These are phyloP conservation scores for Endocarpon pusillum DNA, from an alignment of 495 filamentous ascomycete species.

Conservation along the genomic window DNA sequence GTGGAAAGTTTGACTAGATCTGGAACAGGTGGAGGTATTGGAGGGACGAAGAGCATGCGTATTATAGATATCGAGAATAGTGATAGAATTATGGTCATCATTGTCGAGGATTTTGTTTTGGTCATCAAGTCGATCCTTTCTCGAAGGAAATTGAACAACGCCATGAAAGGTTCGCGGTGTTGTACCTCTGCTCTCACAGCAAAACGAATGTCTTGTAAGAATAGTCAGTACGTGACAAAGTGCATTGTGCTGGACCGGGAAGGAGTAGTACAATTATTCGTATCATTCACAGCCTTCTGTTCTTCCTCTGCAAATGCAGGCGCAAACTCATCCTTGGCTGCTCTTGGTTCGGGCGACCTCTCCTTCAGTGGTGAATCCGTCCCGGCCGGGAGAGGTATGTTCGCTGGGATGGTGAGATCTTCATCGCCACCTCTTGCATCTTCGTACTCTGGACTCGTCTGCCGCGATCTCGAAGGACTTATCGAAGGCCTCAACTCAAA, in stretches of 20 bases:
- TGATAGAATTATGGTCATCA: slow-evolving; percentile 38
- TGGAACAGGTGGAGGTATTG: slow-evolving; percentile 48
- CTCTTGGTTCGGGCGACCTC: slow-evolving; percentile 32
- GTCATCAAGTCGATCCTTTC: slow-evolving; percentile 31
- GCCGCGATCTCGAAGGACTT: slow-evolving; percentile 34
- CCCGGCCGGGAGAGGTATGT: slow-evolving; percentile 35
- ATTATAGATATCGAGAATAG: slow-evolving; percentile 42
- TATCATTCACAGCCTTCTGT: slow-evolving; percentile 24
- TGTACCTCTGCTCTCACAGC: slow-evolving; percentile 72
- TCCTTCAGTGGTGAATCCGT: slow-evolving; percentile 34
- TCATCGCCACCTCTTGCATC: slow-evolving; percentile 27
- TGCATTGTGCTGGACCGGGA: slow-evolving; percentile 19
- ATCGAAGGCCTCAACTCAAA: slow-evolving; percentile 25
- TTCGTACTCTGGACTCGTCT: slow-evolving; percentile 38
- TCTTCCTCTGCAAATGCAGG: slow-evolving; percentile 1
- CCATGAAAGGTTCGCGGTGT: slow-evolving; percentile 71
- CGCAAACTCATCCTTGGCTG: slow-evolving; percentile 12
- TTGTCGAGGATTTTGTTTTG: slow-evolving; percentile 38
- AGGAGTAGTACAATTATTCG: slow-evolving; percentile 38
- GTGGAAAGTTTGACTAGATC: slow-evolving; percentile 81
- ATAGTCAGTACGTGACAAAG: slow-evolving; percentile 20
- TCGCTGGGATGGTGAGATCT: slow-evolving; percentile 40
- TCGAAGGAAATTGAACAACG: slow-evolving; percentile 45
- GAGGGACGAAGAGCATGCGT: slow-evolving; percentile 50
- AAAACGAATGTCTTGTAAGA: slow-evolving; percentile 60